Base-by-base conservation (phyloP, 352 stramenopile genomes). In the Pythium aristosporum region DNA sequence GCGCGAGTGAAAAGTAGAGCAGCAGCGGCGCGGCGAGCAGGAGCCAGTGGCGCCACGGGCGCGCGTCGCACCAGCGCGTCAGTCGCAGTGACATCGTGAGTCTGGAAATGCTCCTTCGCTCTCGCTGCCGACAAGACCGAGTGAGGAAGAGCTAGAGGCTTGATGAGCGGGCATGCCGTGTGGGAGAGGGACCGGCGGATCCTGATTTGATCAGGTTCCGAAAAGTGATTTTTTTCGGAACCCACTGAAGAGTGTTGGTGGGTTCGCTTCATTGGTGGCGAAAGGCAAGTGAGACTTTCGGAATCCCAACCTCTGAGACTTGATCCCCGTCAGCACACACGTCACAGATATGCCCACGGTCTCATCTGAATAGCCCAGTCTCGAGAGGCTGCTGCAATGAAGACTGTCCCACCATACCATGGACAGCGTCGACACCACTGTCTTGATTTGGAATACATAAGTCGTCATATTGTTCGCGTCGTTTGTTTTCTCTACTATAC, bases 41-140 rank as follows among this genome's bases (percentile, higher is more conserved):
- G 36, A 46, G 28, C 61, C 61, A 67, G 15, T 61, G 51, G 30
- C 30, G 49, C 59, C 59, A 66, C 11, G 59, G 59, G 12, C 51
- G 48, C 30, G 48, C 36, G 47, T 43, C 25, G n/a, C 48, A 41
- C 30, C 37, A 42, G 37, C 37, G 37, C 37, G 10, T 1, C 37
- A 42, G 6, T 42, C 37, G 37, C 37, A n/a, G n/a, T n/a, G n/a
- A n/a, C n/a, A 42, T 42, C 11, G 37, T 42, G 37, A 16, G 25
- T 30, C 25, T 30, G 25, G 25, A 30, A 30, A 30, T 30, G 25
- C 25, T 30, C 25, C 25, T 30, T 30, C 25, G 25, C 25, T 30
- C 25, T 30, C 25, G 25, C 25, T 30, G 25, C 3, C 1, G 25
- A 30, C 3, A 30, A 30, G 25, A 30, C 25, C 25, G 25, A 30